Percentiles rank a stretch among this genome's conserved stretches.
Conservation (phyloP, 805 yeast species). For the Yamadazyma insecticola region DNA sequence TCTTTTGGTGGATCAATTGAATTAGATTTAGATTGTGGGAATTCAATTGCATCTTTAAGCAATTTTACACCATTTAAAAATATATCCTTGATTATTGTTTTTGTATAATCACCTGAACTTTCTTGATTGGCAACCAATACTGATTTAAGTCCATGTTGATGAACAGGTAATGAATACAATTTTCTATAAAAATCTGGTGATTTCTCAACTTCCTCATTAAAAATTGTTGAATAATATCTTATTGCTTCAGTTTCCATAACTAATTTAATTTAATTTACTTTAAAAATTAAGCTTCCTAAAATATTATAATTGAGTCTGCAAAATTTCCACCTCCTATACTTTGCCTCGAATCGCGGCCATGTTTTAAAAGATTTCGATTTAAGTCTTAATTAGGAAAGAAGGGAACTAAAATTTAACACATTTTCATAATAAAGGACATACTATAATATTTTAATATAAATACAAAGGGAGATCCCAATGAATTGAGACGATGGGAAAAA, state of each 20-base stretch:
- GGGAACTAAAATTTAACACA: too few relatives aligned
- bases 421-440: too few relatives aligned
- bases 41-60: conserved; percentile 17
- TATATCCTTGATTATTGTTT: conserved; percentile 3
- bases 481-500: too few relatives aligned
- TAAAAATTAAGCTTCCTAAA: too few relatives aligned
- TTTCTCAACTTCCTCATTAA: conserved; percentile 13
- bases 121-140: conserved; percentile 16
- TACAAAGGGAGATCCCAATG: too few relatives aligned
- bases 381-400: too few relatives aligned
- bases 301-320: too few relatives aligned
- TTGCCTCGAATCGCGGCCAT: too few relatives aligned
- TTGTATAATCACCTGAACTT: background rate
- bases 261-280: background rate
- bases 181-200: conserved; percentile 16
- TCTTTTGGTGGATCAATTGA: conserved; percentile 1
- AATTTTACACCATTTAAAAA: conserved; percentile 17
- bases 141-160: conserved; percentile 18
- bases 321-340: too few relatives aligned
- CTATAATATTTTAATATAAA: too few relatives aligned
- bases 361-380: too few relatives aligned
- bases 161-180: conserved; percentile 21
- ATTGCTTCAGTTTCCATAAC: conserved; percentile 6
- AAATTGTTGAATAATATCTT: conserved; percentile 19
- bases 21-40: conserved; percentile 3